Evolutionary conservation across 176 grass and related monocot genomes (phyloP).

Genomic region (Ensete ventricosum): DNA sequence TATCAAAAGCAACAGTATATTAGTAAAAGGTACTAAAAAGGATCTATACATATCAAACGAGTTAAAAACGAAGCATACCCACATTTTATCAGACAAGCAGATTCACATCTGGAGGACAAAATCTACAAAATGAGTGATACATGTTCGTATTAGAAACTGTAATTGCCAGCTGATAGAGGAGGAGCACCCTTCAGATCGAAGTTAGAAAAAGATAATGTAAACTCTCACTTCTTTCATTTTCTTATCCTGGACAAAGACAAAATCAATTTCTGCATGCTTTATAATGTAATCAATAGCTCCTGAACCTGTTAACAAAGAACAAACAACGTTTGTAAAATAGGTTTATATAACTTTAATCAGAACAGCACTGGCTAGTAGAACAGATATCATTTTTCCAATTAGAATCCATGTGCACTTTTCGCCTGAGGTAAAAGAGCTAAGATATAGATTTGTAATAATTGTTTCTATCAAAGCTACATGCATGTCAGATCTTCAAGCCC

Average conservation of each 20-base stretch:
- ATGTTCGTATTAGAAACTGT: not conserved
- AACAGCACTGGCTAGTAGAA: not conserved
- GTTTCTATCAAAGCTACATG: slow-evolving; percentile 7
- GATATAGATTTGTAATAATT: no score
- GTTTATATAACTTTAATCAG: not conserved
- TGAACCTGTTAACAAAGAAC: slow-evolving; percentile 36
- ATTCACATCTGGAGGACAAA: slow-evolving; percentile 43
- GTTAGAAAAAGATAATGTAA: not conserved
- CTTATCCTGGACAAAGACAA: slow-evolving; percentile 83
- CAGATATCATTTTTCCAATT: not conserved
- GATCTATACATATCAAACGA: slow-evolving; percentile 7
- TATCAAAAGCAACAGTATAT: slow-evolving; percentile 3
- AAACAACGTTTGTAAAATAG: no score
- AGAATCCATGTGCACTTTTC: not conserved
- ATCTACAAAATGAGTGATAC: slow-evolving; percentile 31
- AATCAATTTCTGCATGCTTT: slow-evolving; percentile 85
- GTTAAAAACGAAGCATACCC: slow-evolving; percentile 1
- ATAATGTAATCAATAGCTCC: slow-evolving; percentile 82
- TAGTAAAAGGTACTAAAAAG: not conserved
- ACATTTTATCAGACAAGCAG: slow-evolving; percentile 58
- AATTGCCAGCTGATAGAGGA: not conserved
- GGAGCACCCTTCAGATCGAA: not conserved
- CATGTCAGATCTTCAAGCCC: not conserved
- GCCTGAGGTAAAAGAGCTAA: no score
- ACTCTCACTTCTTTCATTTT: slow-evolving; percentile 74